phyloP scores from a whole-genome alignment of 73 alveolate species.

The Blepharisma stoltei region DNA sequence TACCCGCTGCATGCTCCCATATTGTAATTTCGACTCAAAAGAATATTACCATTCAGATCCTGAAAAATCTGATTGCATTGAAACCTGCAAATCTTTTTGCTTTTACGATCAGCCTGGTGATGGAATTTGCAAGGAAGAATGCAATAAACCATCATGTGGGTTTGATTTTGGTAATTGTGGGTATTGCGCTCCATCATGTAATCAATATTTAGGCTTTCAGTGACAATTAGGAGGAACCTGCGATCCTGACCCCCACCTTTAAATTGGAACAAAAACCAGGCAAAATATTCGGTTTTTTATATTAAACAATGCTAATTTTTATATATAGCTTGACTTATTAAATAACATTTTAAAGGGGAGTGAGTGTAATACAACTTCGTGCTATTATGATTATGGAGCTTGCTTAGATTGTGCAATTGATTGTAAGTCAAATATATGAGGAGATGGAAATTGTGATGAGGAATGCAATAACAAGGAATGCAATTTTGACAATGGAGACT shows the following conservation, averaged over 20 bases:
- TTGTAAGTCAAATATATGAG: neutral
- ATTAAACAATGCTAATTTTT: no score
- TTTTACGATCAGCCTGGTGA: neutral
- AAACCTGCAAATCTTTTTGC: no score
- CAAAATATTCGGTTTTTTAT: no score
- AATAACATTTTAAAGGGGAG: no score
- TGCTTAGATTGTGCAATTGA: slow-evolving; percentile 10
- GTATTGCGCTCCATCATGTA: neutral
- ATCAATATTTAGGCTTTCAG: neutral
- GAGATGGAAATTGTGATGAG: slow-evolving; percentile 7
- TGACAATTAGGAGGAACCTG: neutral
- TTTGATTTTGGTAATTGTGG: neutral
- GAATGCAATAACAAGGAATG: slow-evolving; percentile 5
- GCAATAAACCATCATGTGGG: neutral
- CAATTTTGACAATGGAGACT: neutral
- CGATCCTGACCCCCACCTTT: no score
- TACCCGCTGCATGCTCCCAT: no score
- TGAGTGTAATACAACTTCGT: slow-evolving; percentile 8
- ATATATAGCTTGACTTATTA: no score
- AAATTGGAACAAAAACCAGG: no score
- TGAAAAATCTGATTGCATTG: no score
- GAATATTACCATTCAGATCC: no score
- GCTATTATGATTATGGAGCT: neutral
- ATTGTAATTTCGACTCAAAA: no score
- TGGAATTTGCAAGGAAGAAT: neutral